Base-by-base conservation (phyloP, 176 grass and related monocot species). In the Pontederia crassipes region DNA sequence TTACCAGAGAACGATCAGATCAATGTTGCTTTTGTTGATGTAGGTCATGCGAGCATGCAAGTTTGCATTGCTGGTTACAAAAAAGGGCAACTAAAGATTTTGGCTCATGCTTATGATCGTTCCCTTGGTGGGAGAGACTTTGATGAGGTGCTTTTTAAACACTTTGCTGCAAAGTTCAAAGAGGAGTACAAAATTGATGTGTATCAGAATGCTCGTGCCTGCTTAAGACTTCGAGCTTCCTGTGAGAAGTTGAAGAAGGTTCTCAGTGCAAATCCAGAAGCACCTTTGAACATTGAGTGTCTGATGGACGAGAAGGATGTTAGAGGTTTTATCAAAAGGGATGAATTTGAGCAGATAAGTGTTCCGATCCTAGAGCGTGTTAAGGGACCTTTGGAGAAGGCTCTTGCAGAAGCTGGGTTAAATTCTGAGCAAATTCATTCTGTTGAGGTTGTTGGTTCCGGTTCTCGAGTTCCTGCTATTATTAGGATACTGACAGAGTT, bases 31-130 rank as follows among this genome's bases (percentile, higher is more conserved):
- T 96, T 96, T 61, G 81, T 96, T 4, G 92, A 96, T 73, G 79
- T 90, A 0, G 92, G 87, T 5, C 87, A 96, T 71, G 78, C 75
- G 5, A 96, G 86, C 64, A 96, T 96, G 87, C 83, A 90, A 63
- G 91, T 95, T 12, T 77, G 86, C 45, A 67, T 95, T 69, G 82
- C 84, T 0, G 77, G 78, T 6, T 89, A 74, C 61, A 82, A 77
- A 67, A 86, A 82, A 50, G 80, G 79, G 3, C 80, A 86, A 17
- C 75, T 86, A 24, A 83, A 81, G 63, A 83, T 95, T 28, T 46
- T 89, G 12, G 85, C 75, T 0, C 78, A 89, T 57, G 45, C 81
- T 13, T 89, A 85, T 83, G 89, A 79, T 63, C 47, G 52, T 0
- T 89, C 79, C 14, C 79, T 95, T 28, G 89, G 89, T 0, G 89